Percentiles rank a stretch among this genome's conserved stretches.
phyloP scores from a whole-genome alignment of 2,329 filamentous ascomycete species.

The Colletotrichum brevisporum region DNA sequence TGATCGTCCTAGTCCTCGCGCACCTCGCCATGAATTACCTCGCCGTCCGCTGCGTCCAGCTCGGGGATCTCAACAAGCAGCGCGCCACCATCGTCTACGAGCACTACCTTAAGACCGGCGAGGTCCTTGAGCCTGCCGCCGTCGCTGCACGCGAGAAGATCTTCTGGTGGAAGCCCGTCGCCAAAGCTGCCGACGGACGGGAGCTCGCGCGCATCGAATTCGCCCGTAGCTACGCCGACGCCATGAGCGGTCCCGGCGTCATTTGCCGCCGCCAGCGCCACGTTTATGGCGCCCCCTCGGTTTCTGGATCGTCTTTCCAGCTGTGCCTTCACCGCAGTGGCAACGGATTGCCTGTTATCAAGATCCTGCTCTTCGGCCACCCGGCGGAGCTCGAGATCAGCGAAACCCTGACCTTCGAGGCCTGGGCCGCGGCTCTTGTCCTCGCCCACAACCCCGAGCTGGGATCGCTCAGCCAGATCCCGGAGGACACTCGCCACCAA shows the following conservation, averaged over 20 bases:
- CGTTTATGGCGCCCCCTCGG: background rate
- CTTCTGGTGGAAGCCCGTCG: constrained; percentile 60
- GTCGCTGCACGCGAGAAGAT: constrained; percentile 77
- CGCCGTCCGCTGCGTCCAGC: constrained; percentile 86
- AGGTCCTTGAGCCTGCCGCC: constrained; percentile 74
- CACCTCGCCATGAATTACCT: constrained; percentile 90
- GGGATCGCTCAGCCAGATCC: background rate
- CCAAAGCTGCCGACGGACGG: constrained; percentile 43
- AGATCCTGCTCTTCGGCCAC: constrained; percentile 30
- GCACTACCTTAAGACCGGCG: constrained; percentile 64
- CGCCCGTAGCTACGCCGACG: constrained; percentile 57
- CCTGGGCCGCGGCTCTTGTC: constrained; percentile 6
- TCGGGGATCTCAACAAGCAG: constrained; percentile 89
- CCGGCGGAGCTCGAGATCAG: background rate
- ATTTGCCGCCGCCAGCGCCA: background rate
- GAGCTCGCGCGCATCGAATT: constrained; percentile 55
- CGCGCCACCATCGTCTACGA: constrained; percentile 84
- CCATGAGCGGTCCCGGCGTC: constrained; percentile 4
- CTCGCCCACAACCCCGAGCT: background rate
- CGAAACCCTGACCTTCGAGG: background rate
- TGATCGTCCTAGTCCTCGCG: constrained; percentile 79
- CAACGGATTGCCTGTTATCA: background rate
- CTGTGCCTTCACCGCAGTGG: constrained; percentile 22
- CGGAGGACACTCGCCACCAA: background rate
- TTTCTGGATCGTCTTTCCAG: background rate